Base-by-base conservation (phyloP, 225 moss, liverwort and hornwort genomes). In the Physcomitrium patens region DNA sequence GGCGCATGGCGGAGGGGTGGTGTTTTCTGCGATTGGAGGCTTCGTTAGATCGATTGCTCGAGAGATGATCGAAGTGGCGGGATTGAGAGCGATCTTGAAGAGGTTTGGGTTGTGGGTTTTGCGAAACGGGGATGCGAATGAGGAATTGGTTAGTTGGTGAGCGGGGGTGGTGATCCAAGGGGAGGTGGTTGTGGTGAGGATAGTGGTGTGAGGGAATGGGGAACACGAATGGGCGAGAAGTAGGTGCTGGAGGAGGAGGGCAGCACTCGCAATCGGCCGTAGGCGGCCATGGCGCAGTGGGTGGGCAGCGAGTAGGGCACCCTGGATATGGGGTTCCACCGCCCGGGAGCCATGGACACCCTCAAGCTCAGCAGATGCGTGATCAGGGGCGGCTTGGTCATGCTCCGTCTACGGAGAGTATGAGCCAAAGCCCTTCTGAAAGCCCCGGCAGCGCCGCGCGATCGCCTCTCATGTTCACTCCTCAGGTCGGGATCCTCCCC, bases 391-490 rank as follows among this genome's bases (percentile, higher is more conserved):
- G 85, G 8, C 73, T 91, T 16, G 88, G 78, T 7, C 84, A 79
- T 70, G 79, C 82, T 17, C 85, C 80, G 7, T 90, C 85, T 52
- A 49, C 79, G 47, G 99, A 95, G 68, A 87, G 79, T 8, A 99
- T 99, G 99, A 82, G 87, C 59, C 95, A 99, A 65, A 99, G 93
- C 49, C 99, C 99, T 0, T 93, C 99, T 1, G 99, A 99, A 58
- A 99, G 95, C 70, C 99, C 95, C 3, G 91, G 95, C 9, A 99
- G 99, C 54, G 95, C 94, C 42, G 87, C 99, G n/a, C 95, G 99
- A 78, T 95, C 95, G 37, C 99, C 99, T 31, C 90, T 99, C 56
- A 95, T 99, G 99, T 99, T 99, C 72, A 93, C 93, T 46, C 99
- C 99, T 44, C 95, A 96, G 94, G 94, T 94, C 19, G 10, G 73